Base-by-base conservation (phyloP, 192 early-diverging fungal genomes). In the Umbelopsis sp. region DNA sequence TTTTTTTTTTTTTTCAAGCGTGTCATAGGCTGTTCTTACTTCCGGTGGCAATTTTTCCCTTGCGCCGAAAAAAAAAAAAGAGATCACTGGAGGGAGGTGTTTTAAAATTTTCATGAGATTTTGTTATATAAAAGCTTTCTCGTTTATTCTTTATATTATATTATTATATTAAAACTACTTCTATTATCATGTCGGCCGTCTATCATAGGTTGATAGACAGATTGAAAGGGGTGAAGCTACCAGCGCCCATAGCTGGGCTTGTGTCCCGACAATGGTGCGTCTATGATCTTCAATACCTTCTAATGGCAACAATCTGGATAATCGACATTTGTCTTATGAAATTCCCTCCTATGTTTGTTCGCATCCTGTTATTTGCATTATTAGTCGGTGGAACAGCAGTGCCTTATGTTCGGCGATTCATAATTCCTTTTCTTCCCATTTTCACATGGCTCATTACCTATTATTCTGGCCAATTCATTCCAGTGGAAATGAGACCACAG, bases 381-480 rank as follows among this genome's bases (percentile, higher is more conserved):
- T 26, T 75, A 2, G 4, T 52, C 16, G 17, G 36, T 14, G 69
- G 53, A 59, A 47, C 65, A 38, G 36, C 49, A 29, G 47, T 75
- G 7, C 86, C 84, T 25, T 79, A 76, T 43, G 69, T 84, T 0
- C 80, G 84, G 59, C 80, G 73, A 32, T 88, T 88, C 38, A 79
- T 84, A 25, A 41, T 82, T 1, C 85, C 86, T 2, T 81, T 83
- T 38, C 53, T 83, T 22, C 80, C 85, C 26, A 88, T 88, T n/a
- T 82, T 84, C 53, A 76, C 82, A 25, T 88, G 86, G 86, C 68
- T 88, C 21, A 72, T 88, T 36, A 80, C 82, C 21, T 88, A 83
- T 68, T 88, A 86, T 49, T 81, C 83, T 38, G 82, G 80, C 70
- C 81, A 84, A 49, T 88, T 82, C 34, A 83, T 88, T 50, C 84